Percentiles rank a stretch among this genome's conserved stretches.
Conservation (phyloP, 768 basidiomycete species). For the Mycena indigotica region DNA sequence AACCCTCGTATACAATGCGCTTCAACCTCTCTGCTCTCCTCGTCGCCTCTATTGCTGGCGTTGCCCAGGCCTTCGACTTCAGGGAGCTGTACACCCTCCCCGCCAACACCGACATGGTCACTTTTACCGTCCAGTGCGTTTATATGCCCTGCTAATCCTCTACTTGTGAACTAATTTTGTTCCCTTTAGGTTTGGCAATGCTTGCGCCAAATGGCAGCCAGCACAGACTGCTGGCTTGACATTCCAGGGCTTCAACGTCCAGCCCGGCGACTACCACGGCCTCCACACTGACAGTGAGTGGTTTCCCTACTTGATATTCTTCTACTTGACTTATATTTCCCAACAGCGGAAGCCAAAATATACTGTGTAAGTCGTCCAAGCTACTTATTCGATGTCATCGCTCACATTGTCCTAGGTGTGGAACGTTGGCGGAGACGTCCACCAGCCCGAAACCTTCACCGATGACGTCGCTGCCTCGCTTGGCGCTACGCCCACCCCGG, state of each 20-base stretch:
- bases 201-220: conserved; percentile 5
- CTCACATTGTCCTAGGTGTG: neutral
- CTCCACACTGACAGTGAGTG: conserved; percentile 8
- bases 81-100: conserved; percentile 11
- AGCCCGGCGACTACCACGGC: conserved; percentile 8
- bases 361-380: neutral
- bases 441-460: neutral
- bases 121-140: conserved; percentile 8
- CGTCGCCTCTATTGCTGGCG: conserved; percentile 9
- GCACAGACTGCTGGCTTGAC: conserved; percentile 6
- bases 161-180: neutral
- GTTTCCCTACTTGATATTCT: neutral
- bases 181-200: neutral
- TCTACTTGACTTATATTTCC: neutral
- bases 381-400: neutral
- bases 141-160: too few relatives aligned
- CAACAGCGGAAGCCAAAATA: neutral
- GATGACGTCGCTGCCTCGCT: neutral
- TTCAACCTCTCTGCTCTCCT: neutral
- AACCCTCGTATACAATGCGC: neutral
- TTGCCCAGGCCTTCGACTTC: conserved; percentile 4
- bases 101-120: neutral
- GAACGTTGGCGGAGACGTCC: neutral
- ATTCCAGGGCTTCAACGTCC: neutral
- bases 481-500: neutral